Conservation (phyloP, 768 basidiomycete species). For the Tephrocybe sp. region DNA sequence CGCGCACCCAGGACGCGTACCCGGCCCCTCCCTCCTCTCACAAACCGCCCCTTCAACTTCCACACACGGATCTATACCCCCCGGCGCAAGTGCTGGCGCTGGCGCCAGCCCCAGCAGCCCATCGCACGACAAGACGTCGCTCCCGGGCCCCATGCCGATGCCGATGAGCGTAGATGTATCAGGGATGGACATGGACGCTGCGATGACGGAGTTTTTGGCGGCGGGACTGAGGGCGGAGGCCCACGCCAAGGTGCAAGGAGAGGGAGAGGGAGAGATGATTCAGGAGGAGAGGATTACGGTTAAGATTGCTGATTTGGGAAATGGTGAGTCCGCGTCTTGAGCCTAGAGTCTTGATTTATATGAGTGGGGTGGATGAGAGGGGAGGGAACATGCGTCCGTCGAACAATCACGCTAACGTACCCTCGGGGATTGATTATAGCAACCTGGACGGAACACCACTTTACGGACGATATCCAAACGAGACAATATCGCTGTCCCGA, state of each 20-base stretch:
- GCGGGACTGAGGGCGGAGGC: background rate
- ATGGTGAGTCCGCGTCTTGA: conserved; percentile 50
- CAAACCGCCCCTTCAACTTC: conserved; percentile 29
- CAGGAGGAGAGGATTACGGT: conserved; percentile 81
- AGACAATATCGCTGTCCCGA: conserved; percentile 97
- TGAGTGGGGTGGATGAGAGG: too few species aligned
- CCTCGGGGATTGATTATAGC: too few species aligned
- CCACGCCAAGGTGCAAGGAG: conserved; percentile 1
- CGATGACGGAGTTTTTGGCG: conserved; percentile 14
- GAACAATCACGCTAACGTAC: too few species aligned
- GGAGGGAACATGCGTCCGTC: too few species aligned
- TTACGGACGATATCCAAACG: conserved; percentile 98
- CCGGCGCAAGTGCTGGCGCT: background rate
- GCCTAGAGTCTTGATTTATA: background rate
- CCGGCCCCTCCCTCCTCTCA: conserved; percentile 69
- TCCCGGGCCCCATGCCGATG: background rate
- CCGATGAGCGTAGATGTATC: conserved; percentile 12
- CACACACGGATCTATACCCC: conserved; percentile 18
- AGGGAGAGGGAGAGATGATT: conserved; percentile 22
- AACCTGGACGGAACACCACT: conserved; percentile 92
- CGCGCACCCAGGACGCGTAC: background rate
- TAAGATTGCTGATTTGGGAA: conserved; percentile 98
- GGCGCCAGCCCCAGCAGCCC: too few species aligned
- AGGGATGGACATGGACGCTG: conserved; percentile 10
- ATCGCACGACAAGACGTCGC: too few species aligned